phyloP scores from a whole-genome alignment of 192 early-diverging fungal species.

The Coemansia sp. region DNA sequence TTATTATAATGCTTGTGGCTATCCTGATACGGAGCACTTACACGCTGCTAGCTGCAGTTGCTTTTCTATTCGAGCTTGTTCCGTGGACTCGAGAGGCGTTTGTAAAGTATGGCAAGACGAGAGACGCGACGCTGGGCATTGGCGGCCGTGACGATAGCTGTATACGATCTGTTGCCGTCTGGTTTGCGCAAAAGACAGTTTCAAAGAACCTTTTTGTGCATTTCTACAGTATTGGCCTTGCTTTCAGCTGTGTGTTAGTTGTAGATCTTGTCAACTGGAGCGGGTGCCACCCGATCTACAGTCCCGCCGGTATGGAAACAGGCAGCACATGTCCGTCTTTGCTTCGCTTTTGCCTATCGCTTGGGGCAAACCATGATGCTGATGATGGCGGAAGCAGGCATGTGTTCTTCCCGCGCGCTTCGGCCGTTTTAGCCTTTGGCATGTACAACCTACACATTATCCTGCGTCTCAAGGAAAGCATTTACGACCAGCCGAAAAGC shows the following conservation, averaged over 20 bases:
- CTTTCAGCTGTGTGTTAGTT: conserved; percentile 14
- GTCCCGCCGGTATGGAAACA: not conserved
- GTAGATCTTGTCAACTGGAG: conserved; percentile 18
- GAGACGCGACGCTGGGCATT: not conserved
- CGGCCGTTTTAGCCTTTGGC: conserved; percentile 14
- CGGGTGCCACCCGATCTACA: not conserved
- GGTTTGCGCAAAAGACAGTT: conserved; percentile 26
- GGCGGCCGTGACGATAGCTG: not conserved
- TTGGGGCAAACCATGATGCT: not conserved
- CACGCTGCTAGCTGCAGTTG: conserved; percentile 20
- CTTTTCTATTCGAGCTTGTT: conserved; percentile 28
- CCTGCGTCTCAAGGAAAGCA: conserved; percentile 32
- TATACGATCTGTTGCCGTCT: not conserved
- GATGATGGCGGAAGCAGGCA: not conserved
- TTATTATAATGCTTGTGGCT: not conserved
- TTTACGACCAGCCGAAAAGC: conserved; percentile 35
- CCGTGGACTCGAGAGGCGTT: conserved; percentile 50
- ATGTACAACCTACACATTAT: conserved; percentile 38
- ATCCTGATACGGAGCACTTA: conserved; percentile 17
- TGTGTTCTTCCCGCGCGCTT: not conserved
- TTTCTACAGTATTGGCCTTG: conserved; percentile 33
- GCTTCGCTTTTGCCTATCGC: conserved; percentile 19
- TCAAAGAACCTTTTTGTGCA: conserved; percentile 40
- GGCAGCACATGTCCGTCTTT: not conserved
- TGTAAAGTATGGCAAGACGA: conserved; percentile 47